Percentiles rank a stretch among this genome's conserved stretches.
Conservation (phyloP, 257 asterid genomes). For the Euphrasia confusa region DNA sequence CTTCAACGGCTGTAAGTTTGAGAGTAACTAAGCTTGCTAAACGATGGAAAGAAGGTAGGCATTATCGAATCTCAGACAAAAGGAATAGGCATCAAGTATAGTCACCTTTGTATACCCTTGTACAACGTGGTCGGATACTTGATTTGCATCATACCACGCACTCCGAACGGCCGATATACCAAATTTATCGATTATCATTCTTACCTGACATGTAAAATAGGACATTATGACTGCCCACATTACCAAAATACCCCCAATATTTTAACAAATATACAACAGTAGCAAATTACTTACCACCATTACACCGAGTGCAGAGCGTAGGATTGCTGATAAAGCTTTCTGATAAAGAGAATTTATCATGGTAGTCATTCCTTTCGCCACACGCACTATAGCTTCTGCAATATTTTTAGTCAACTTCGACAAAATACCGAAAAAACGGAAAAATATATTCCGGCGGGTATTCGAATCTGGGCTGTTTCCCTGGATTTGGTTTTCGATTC, state of each 20-base stretch:
- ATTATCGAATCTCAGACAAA: not conserved
- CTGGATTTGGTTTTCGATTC: slow-evolving; percentile 33
- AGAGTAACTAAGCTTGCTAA: slow-evolving; percentile 14
- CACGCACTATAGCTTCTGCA: slow-evolving; percentile 32
- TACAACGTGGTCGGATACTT: slow-evolving; percentile 69
- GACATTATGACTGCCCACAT: not conserved
- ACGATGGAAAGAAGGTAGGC: not conserved
- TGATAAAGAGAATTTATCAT: slow-evolving; percentile 55
- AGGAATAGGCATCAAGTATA: slow-evolving; percentile 18
- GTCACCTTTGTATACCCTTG: slow-evolving; percentile 90
- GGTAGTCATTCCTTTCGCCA: slow-evolving; percentile 52
- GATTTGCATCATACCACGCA: slow-evolving; percentile 81
- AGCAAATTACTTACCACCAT: slow-evolving; percentile 49
- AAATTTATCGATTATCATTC: slow-evolving; percentile 64
- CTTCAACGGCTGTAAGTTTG: slow-evolving; percentile 60
- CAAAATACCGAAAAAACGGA: slow-evolving; percentile 33
- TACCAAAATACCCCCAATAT: not conserved
- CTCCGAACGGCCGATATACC: slow-evolving; percentile 60
- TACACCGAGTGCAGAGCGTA: slow-evolving; percentile 73
- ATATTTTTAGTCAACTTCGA: slow-evolving; percentile 40
- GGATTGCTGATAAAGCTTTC: slow-evolving; percentile 58
- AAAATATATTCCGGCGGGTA: slow-evolving; percentile 30
- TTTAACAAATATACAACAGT: too few species aligned
- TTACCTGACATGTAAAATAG: slow-evolving; percentile 46
- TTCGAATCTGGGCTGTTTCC: slow-evolving; percentile 35